Base-by-base conservation (phyloP, 2,329 filamentous ascomycete genomes). In the Colletotrichum zoysiae region DNA sequence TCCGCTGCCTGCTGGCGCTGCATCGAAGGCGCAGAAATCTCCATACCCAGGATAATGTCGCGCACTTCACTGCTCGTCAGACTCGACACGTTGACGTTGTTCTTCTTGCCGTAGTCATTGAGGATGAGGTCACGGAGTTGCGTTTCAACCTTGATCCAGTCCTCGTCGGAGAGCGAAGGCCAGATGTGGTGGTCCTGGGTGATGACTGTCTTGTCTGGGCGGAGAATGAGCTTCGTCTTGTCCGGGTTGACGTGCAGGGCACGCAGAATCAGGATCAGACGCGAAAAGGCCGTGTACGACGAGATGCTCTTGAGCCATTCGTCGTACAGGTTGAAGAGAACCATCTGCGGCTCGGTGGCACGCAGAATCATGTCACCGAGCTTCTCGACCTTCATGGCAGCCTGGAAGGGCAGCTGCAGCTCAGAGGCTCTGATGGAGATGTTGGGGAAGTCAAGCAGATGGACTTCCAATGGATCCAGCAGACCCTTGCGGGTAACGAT, bases 61-160 rank as follows among this genome's bases (percentile, higher is more conserved):
- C 96, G 92, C 62, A 99, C 96, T 89, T 99, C 96, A 78, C 93
- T 97, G 80, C 91, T 97, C 1, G 96, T 99, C 83, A 99, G 87
- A 81, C 95, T 97, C 20, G 97, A 97, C 16, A 96, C 95, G 78
- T 99, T 99, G 85, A 99, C 96, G 77, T 98, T 99, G 86, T 99
- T 99, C 89, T 99, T 99, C 89, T 98, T 99, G 79, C 96, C 96
- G 80, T 99, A 99, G 80, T 99, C 96, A 76, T 98, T 98, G 76
- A 99, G 81, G 78, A 99, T 99, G 75, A 99, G 86, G 86, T 99
- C 96, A 81, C 96, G 92, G 53, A 99, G 86, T 79, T 97, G 94
- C 57, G 95, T 95, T 86, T 99, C 96, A n/a, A 99, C 94, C 89
- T 98, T 98, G 83, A 99, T 96, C 96, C 96, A 99, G 74, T 97